These are phyloP conservation scores for Eudorina sp. DNA, from an alignment of 139 green algal genomes.

Conservation along the genomic window DNA sequence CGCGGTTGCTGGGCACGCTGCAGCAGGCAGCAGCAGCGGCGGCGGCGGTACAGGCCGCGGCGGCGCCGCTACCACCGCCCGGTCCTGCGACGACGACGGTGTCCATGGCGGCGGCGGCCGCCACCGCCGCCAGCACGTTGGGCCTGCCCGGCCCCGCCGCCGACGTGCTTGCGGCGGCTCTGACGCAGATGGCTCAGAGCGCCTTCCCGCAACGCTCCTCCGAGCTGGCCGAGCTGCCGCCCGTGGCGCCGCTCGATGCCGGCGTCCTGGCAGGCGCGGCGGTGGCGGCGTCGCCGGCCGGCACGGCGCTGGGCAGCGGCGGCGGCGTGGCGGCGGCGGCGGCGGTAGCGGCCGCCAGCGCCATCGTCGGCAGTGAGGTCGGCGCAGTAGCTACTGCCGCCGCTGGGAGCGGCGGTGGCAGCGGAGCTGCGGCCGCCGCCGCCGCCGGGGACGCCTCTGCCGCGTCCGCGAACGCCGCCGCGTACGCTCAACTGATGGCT, in stretches of 20 bases:
- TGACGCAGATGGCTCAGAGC: constrained; percentile 7
- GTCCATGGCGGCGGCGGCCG: background rate
- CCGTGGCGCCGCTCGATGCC: background rate
- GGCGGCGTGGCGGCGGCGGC: background rate
- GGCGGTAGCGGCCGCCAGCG: background rate
- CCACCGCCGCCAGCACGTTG: background rate
- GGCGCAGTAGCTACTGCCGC: background rate
- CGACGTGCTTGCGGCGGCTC: background rate
- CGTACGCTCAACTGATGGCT: constrained; percentile 12
- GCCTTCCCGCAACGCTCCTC: background rate
- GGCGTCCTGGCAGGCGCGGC: background rate
- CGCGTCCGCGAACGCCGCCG: background rate
- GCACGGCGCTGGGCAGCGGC: background rate
- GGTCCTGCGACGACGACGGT: background rate
- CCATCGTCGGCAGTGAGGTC: background rate
- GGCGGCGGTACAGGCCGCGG: background rate
- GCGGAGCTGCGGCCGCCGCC: no score
- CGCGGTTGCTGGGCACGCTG: background rate
- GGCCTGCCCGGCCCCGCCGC: background rate
- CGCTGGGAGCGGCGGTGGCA: background rate
- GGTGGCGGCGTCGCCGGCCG: background rate
- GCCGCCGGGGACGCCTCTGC: background rate
- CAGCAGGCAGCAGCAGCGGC: background rate
- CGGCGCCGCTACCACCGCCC: background rate
- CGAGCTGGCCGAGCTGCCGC: constrained; percentile 4